Evolutionary conservation across 2,329 filamentous ascomycete genomes (phyloP), one percentile per base, ranked within the genome.

Genomic region (Aspergillus persii): DNA sequence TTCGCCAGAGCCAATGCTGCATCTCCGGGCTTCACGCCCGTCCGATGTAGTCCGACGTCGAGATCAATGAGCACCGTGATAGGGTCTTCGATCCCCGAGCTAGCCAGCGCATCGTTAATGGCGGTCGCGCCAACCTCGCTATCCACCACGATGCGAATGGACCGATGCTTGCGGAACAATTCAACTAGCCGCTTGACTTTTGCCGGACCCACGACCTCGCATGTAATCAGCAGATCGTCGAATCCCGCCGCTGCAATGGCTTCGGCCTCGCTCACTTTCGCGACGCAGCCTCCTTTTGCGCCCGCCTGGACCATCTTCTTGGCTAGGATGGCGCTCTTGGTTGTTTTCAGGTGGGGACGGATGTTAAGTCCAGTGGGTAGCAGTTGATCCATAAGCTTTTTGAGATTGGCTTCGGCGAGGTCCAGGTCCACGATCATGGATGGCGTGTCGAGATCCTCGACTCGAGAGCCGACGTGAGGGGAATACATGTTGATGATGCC

Each of bases 391-490:
- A 83, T 77, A 9, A 84, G 74, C 36, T 78, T 81, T 9, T 71
- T 61, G 62, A 84, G 80, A 68, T 84, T 84, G 62, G 70, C 62
- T 59, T 84, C 80, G 79, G 83, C 82, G 3, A 81, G 68, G 57
- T 80, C 76, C 8, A 84, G 76, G 54, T 84, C 78, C 50, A 83
- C 82, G 49, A 84, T 77, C 81, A 84, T 84, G 54, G 81, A 83
- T 1, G 82, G 83, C 0, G 83, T 84, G 65, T 84, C 83, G 48
- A 84, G 80, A 58, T 67, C 68, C 3, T 72, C 69, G 65, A 83
- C 60, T 11, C 60, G 59, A 61, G 81, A 77, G 56, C 81, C 80
- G 50, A 80, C 63, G 61, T 76, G 69, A 9, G 79, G 79, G 36
- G 66, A 51, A 65, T 81, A 80, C 73, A 72, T 74, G 15, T 30